Conservation (phyloP, 1,139 yeast genomes). For the Hanseniaspora uvarum region DNA sequence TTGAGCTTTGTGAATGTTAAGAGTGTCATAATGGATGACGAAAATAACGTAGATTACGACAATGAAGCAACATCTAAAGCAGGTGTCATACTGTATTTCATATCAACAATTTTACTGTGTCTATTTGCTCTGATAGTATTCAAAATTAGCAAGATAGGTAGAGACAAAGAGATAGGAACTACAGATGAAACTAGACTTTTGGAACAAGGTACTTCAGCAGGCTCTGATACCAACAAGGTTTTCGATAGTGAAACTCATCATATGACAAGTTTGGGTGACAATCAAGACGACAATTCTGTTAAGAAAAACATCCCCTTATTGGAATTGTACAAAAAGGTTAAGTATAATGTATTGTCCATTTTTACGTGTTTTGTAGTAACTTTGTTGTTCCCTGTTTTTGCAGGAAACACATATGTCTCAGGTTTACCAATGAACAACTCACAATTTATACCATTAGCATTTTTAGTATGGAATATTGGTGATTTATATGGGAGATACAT, state of each 20-base stretch:
- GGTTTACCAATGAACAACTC: conserved; percentile 28
- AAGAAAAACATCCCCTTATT: conserved; percentile 27
- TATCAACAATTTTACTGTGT: conserved; percentile 59
- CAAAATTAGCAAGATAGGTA: conserved; percentile 23
- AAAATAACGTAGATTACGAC: conserved; percentile 19
- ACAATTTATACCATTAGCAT: conserved; percentile 65
- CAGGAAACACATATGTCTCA: conserved; percentile 50
- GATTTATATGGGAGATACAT: conserved; percentile 68
- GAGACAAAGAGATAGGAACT: background rate
- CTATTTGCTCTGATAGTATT: conserved; percentile 38
- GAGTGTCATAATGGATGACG: background rate
- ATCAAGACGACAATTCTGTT: conserved; percentile 8
- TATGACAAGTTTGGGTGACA: background rate
- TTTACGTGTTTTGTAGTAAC: conserved; percentile 69
- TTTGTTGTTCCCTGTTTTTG: conserved; percentile 75
- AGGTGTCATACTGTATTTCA: conserved; percentile 51
- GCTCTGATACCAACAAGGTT: background rate
- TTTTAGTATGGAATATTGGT: conserved; percentile 79
- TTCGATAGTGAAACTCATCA: background rate
- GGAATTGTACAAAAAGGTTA: conserved; percentile 48
- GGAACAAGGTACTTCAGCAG: conserved; percentile 1
- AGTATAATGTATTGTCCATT: conserved; percentile 56
- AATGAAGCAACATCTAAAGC: conserved; percentile 37
- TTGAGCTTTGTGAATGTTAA: conserved; percentile 41
- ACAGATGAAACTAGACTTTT: conserved; percentile 1